Evolutionary conservation across 108 stramenopile genomes (phyloP), one percentile per base, ranked within the genome.

Genomic region (Epithemia pelagica): DNA sequence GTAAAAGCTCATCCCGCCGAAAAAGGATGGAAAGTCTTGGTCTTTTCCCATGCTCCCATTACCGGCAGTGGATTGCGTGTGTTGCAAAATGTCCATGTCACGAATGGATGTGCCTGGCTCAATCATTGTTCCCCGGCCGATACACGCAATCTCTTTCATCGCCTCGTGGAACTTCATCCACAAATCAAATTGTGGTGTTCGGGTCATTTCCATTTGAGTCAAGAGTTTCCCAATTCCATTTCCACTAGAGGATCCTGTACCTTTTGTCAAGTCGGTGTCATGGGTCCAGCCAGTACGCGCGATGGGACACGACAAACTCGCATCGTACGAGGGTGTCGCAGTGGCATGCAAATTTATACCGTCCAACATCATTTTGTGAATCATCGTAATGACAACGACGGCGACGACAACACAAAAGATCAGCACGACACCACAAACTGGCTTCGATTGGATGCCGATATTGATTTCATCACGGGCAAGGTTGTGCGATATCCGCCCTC

Each of bases 151-250:
- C 77, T 72, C 62, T 96, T 96, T 70, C 85, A 94, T 61, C 75
- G 89, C 56, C 57, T 89, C 33, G 95, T 95, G 25, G 63, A 84
- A 57, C 86, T 88, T 56, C 66, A 96, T 67, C 84, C 74, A 21
- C 74, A 68, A 58, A 88, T 97, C 73, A 96, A 96, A 80, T 87
- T 78, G 24, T 97, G 97, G 97, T 92, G 92, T 54, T 82, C 82
- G 15, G 97, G 97, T 24, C 97, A 97, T 72, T 97, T 96, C 77
- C 97, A 97, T 74, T 82, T 97, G 62, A 78, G 85, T 27, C 89
- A 88, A 54, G 90, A 88, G 65, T 71, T 52, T 58, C 53, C 22
- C 18, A 63, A 71, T 32, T 64, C 63, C 30, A 59, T 68, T 7
- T 77, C 86, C 73, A 86, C 83, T 79, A 70, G 84, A 30, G 85